Base-by-base conservation (phyloP, 2,329 filamentous ascomycete genomes). In the Xylaria sp. region DNA sequence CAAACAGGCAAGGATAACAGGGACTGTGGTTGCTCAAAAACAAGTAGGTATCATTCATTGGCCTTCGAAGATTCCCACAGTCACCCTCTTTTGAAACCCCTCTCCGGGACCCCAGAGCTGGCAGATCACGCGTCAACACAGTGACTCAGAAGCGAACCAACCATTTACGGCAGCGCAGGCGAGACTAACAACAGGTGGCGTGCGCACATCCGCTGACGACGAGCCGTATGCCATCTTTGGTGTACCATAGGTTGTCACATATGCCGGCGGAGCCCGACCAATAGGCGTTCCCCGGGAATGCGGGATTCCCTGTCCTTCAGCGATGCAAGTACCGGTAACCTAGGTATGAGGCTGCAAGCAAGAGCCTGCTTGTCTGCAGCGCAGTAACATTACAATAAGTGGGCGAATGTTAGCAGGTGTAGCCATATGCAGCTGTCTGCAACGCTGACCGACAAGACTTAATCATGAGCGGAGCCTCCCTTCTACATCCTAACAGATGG, bases 121-220 rank as follows among this genome's bases (percentile, higher is more conserved):
- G 5, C 23, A 8, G 48, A 52, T 32, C 23, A 50, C 46, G 46
- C 46, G 46, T 25, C 12, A 46, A 46, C 23, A 50, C 23, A 9
- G 46, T 50, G 46, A 52, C 48, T 52, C 48, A 32, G 48, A 52
- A 52, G 48, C 48, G 25, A 52, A 30, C 48, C 48, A 52, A 30
- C 48, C 48, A 32, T 30, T n/a, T 32, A 52, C 23, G 18, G 15
- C 48, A 32, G 15, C 10, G 48, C 25, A 52, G 25, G 48, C 25
- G 18, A 30, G 13, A 52, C 25, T 32, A n/a, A 9, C 45, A 48
- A 13, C 45, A 18, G 45, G 45, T 48, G 10, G 23, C 20, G 45
- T 28, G 45, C 13, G 8, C 45, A 2, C 45, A 28, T 48, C 23
- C n/a, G 43, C 43, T 25, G 43, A 46, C 43, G 20, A 4, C 20